phyloP scores from a whole-genome alignment of 1,139 yeast genomes.

The Entelexis sorbosivorans region DNA sequence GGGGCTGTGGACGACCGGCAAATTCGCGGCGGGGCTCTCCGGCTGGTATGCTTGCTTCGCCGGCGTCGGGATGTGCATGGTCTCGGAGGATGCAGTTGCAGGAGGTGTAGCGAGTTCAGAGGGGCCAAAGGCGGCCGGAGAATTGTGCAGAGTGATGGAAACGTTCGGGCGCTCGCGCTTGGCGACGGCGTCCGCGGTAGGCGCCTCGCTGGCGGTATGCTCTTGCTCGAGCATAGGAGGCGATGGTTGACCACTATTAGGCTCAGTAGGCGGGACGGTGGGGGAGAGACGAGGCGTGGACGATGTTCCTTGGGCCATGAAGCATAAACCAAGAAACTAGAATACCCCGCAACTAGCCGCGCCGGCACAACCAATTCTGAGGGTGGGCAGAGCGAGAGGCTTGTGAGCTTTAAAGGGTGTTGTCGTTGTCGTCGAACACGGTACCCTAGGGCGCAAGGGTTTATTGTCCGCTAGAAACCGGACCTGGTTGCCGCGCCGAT shows the following conservation, averaged over 20 bases:
- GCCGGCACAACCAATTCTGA: background rate
- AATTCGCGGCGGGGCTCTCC: background rate
- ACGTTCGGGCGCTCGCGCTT: background rate
- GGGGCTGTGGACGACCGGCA: background rate
- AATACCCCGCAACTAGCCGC: background rate
- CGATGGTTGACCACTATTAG: background rate
- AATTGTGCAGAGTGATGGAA: background rate
- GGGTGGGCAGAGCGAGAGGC: background rate
- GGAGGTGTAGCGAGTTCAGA: background rate
- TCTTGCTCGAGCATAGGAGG: background rate
- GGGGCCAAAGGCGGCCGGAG: background rate
- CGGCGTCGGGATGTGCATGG: background rate
- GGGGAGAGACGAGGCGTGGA: background rate
- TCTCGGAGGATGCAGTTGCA: background rate
- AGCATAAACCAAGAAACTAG: background rate
- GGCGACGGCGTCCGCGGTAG: background rate
- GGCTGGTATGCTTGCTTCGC: background rate
- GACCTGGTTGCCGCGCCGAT: slow-evolving; percentile 8
- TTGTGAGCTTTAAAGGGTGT: slow-evolving; percentile 1
- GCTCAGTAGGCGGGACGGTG: background rate
- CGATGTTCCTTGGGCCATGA: background rate
- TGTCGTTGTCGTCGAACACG: background rate
- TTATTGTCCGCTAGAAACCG: background rate
- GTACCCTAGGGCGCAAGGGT: slow-evolving; percentile 1
- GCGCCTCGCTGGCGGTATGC: background rate